A percentile compares a stretch with the other conserved stretches of the same genome.
phyloP scores from a whole-genome alignment of 441 rosid genomes.

The Populus hybrid region DNA sequence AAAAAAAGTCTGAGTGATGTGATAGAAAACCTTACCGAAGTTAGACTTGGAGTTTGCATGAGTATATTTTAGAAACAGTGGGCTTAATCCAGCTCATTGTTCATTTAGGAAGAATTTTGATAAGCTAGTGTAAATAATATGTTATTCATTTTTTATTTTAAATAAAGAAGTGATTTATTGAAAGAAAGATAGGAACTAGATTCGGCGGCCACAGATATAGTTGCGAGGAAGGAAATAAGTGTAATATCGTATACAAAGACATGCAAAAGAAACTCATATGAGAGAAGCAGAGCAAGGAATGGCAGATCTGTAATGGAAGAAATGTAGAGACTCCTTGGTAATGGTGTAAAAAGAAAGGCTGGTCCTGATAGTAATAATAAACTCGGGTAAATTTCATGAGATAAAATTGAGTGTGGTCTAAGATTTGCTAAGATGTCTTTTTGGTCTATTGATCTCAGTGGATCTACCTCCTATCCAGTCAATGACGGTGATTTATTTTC shows the following conservation, averaged over 20 bases:
- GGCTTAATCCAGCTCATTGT: not conserved
- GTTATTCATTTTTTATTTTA: too few relatives aligned
- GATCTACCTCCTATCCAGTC: conserved; percentile 50
- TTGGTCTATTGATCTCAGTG: conserved; percentile 39
- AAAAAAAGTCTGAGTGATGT: not conserved
- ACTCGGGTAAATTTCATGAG: not conserved
- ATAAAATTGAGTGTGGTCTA: conserved; percentile 45
- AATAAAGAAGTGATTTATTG: not conserved
- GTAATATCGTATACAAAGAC: not conserved
- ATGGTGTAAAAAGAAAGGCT: not conserved
- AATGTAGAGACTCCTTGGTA: not conserved
- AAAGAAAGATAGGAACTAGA: not conserved
- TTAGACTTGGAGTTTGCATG: not conserved
- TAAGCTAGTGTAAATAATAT: not conserved
- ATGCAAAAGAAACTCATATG: not conserved
- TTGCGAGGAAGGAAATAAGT: not conserved
- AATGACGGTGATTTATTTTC: conserved; percentile 30
- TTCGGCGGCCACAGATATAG: not conserved
- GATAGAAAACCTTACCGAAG: not conserved
- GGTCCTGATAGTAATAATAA: not conserved
- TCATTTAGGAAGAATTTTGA: not conserved
- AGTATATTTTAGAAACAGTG: not conserved
- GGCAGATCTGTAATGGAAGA: not conserved
- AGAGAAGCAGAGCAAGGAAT: not conserved
- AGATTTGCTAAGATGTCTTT: conserved; percentile 68